Evolutionary conservation across 768 basidiomycete genomes (phyloP), one percentile per base, ranked within the genome.

Genomic region (Roridomyces roridus): DNA sequence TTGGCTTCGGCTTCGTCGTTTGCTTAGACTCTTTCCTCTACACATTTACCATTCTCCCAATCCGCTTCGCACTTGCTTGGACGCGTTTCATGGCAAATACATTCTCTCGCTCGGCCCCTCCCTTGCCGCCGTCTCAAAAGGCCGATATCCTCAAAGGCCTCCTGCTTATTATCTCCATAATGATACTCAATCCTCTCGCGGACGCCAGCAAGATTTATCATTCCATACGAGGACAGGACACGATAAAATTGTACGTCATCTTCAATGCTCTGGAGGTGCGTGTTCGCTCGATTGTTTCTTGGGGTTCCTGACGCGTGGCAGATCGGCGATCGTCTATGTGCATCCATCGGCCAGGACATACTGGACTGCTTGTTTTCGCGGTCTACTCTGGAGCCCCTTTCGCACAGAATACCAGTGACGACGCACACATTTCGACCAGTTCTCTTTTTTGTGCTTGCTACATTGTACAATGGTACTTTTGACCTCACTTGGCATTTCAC

Each of bases 121-220:
- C 83, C 2, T 80, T 96, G 26, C 87, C 94, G 17, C 86, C 92
- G 28, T 87, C 94, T 2, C 94, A 96, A 67, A 96, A 98, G 69
- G 93, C 94, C 3, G 95, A 97, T 70, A 83, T 99, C 12, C 74
- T 97, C n/a, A 86, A 93, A 43, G 83, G 85, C 23, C 73, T 93
- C 9, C 79, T 99, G 3, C 80, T 99, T 20, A 68, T 88, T 1
- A 69, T 88, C 24, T 91, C 95, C 0, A 81, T 95, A 43, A 62
- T 86, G 17, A 80, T 96, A 20, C 78, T 98, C 5, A 81, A 87
- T 29, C 88, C 91, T 2, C 80, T 95, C 36, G 95, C 96, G 7
- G 96, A 99, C 68, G 91, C 94, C 10, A 96, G 94, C 73, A 95
- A 96, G 77, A 96, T 99, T 63, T 99, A 99, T 66, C 97, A 99